Evolutionary conservation across 495 filamentous ascomycete species (phyloP), one percentile per base, ranked within the genome.

Genomic region (Wilcoxina mikolae): DNA sequence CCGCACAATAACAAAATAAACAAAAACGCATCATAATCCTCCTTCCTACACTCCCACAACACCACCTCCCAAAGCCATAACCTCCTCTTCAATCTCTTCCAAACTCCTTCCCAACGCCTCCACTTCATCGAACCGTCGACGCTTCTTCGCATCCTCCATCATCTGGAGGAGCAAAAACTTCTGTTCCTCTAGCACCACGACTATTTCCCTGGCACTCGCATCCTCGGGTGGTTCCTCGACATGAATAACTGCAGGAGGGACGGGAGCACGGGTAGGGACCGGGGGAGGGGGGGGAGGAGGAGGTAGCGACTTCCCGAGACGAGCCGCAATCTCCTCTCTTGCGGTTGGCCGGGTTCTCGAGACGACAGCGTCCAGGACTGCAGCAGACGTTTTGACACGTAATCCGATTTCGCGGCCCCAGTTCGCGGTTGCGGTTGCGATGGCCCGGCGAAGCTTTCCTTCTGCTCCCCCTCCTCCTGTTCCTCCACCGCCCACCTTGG

Each of bases 151-250:
- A 44, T 84, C 81, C 4, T 74, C 79, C 45, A 96, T 76, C 87
- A 95, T 95, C 59, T 85, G 82, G 17, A 79, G 76, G 0, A 98
- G 87, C 63, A 96, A 77, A 64, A 95, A 95, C 64, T 79, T 79
- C 68, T 98, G 91, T 65, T 98, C 91, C 69, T 96, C 91, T 0
- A 98, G 73, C 22, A 98, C 85, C 39, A 94, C 87, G 17, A 96
- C 68, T 38, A 79, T 72, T 61, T 96, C 90, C 11, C 84, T 76
- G n/a, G n/a, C n/a, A 1, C 94, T 68, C 26, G 87, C 80, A 5
- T 54, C 51, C 29, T 89, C 94, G n/a, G n/a, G n/a, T n/a, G n/a
- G n/a, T n/a, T n/a, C n/a, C n/a, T n/a, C n/a, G n/a, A n/a, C n/a
- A n/a, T n/a, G n/a, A n/a, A n/a, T n/a, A n/a, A n/a, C n/a, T n/a